These are phyloP conservation scores for Handroanthus guayacan DNA, from an alignment of 257 asterid species.

Conservation along the genomic window DNA sequence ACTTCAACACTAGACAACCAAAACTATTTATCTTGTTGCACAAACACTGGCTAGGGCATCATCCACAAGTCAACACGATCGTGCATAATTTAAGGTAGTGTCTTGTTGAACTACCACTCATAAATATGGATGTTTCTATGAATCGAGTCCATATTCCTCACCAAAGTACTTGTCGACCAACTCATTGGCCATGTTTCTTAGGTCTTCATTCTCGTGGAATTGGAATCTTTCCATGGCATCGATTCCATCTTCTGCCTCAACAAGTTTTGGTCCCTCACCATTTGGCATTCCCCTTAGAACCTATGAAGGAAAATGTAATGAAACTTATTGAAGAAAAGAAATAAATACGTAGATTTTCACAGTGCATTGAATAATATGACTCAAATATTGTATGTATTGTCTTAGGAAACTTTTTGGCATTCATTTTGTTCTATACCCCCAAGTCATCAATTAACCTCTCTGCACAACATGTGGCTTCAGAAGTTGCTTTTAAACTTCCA, in stretches of 20 bases:
- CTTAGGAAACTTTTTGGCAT: too few species aligned
- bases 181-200: conserved; percentile 83
- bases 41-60: too few species aligned
- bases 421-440: too few species aligned
- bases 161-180: conserved; percentile 87
- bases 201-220: conserved; percentile 86
- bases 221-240: conserved; percentile 97
- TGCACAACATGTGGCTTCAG: too few species aligned
- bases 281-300: conserved; percentile 93
- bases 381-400: neutral
- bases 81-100: neutral
- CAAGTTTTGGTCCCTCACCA: conserved; percentile 81
- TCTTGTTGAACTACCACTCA: neutral
- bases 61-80: neutral
- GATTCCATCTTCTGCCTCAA: conserved; percentile 90
- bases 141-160: conserved; percentile 78
- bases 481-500: too few species aligned
- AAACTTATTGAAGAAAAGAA: neutral
- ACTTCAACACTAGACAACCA: neutral
- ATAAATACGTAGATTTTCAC: neutral
- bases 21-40: neutral
- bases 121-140: conserved; percentile 35
- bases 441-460: too few species aligned
- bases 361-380: neutral
- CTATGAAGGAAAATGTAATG: conserved; percentile 41